Evolutionary conservation across 768 basidiomycete species (phyloP).

Genomic region (Sutorius australiensis): DNA sequence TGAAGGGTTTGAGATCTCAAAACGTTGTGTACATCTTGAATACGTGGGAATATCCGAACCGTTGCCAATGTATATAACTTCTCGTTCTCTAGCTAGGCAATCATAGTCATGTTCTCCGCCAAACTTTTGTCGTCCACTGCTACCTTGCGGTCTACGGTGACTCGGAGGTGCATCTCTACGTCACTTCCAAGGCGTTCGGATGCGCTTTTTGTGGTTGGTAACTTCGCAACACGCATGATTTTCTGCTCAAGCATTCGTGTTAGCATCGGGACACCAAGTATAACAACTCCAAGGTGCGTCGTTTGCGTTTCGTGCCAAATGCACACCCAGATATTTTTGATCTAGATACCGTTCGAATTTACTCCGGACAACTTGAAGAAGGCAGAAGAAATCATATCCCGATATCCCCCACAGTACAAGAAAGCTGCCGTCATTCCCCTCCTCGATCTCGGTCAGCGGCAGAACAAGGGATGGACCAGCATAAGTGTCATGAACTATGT

Average conservation of each 20-base stretch:
- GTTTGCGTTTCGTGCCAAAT: background rate
- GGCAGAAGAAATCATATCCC: conserved; percentile 84
- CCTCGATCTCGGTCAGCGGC: conserved; percentile 92
- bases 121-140: conserved; percentile 10
- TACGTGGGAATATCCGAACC: conserved; percentile 14
- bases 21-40: background rate
- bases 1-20: background rate
- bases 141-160: conserved; percentile 15
- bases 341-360: conserved; percentile 88
- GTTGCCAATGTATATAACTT: background rate
- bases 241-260: conserved; percentile 15
- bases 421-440: conserved; percentile 98
- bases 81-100: background rate
- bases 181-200: conserved; percentile 60
- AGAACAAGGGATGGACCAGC: conserved; percentile 98
- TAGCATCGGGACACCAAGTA: conserved; percentile 94
- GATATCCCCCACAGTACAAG: conserved; percentile 97
- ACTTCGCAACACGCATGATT: conserved; percentile 1
- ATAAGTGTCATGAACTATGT: conserved; percentile 99
- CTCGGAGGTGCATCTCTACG: conserved; percentile 33
- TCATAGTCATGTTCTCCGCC: conserved; percentile 21
- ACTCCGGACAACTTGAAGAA: conserved; percentile 74
- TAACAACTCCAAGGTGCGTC: conserved; percentile 82
- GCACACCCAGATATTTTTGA: background rate
- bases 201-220: conserved; percentile 80